Evolutionary conservation across 2,329 filamentous ascomycete species (phyloP).

Genomic region (Elsinoe ampelina): DNA sequence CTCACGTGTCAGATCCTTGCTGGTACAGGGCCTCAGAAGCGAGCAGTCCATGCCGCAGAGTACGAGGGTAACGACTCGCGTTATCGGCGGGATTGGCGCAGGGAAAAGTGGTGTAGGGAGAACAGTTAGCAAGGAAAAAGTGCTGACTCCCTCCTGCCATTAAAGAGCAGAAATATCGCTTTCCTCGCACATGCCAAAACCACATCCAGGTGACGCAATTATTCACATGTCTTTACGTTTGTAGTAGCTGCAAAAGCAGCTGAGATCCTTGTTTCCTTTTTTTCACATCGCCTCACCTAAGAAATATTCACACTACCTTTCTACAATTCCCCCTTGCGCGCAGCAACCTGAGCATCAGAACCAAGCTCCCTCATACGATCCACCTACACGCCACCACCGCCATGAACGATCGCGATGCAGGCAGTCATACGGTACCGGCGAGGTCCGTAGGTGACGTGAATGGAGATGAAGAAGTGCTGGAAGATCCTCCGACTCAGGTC

Average conservation of each 20-base stretch:
- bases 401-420: too few species aligned
- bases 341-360: too few species aligned
- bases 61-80: neutral
- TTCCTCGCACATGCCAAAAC: neutral
- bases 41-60: too few species aligned
- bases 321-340: neutral
- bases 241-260: neutral
- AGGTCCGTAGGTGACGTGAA: too few species aligned
- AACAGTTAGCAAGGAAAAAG: neutral
- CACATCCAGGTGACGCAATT: neutral
- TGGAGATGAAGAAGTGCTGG: too few species aligned
- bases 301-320: neutral
- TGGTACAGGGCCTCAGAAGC: neutral
- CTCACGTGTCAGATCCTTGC: neutral
- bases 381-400: too few species aligned
- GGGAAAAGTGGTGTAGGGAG: neutral
- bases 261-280: neutral
- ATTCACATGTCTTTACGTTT: neutral
- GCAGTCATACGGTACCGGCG: too few species aligned
- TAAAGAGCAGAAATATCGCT: neutral
- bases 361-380: too few species aligned
- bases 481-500: neutral
- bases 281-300: neutral
- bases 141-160: neutral
- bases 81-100: slow-evolving; percentile 3